phyloP scores from a whole-genome alignment of 768 basidiomycete species.

The Boletus rex-veris region DNA sequence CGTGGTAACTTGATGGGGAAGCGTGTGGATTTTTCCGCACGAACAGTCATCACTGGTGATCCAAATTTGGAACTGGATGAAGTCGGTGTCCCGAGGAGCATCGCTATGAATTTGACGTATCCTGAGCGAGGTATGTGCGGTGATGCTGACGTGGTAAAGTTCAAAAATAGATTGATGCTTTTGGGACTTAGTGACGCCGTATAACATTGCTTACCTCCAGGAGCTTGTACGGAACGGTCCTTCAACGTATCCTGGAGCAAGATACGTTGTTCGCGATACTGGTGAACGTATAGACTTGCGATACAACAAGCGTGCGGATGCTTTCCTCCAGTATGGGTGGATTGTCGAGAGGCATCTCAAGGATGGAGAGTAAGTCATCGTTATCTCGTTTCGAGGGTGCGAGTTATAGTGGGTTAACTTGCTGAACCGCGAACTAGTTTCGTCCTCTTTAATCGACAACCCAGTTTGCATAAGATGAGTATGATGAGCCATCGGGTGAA shows the following conservation, averaged over 20 bases:
- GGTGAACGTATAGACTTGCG: slow-evolving; percentile 96
- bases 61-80: slow-evolving; percentile 95
- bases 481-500: slow-evolving; percentile 99
- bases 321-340: slow-evolving; percentile 97
- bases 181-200: slow-evolving; percentile 75
- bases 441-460: slow-evolving; percentile 92
- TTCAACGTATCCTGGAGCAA: slow-evolving; percentile 90
- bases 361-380: slow-evolving; percentile 92
- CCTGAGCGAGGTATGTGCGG: slow-evolving; percentile 80
- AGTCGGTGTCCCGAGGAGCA: slow-evolving; percentile 92
- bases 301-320: slow-evolving; percentile 94
- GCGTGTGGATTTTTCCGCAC: slow-evolving; percentile 98
- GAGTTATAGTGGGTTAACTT: not conserved
- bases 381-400: slow-evolving; percentile 15
- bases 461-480: slow-evolving; percentile 99
- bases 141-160: not conserved
- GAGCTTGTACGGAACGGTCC: slow-evolving; percentile 95
- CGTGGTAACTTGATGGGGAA: slow-evolving; percentile 99
- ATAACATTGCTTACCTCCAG: slow-evolving; percentile 92
- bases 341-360: slow-evolving; percentile 96
- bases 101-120: slow-evolving; percentile 97
- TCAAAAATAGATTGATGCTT: slow-evolving; percentile 6
- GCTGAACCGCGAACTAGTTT: slow-evolving; percentile 7
- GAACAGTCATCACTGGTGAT: slow-evolving; percentile 98
- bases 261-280: slow-evolving; percentile 95